These are phyloP conservation scores for Fusarium paranaense DNA, from an alignment of 2,329 filamentous ascomycete genomes.

Conservation along the genomic window DNA sequence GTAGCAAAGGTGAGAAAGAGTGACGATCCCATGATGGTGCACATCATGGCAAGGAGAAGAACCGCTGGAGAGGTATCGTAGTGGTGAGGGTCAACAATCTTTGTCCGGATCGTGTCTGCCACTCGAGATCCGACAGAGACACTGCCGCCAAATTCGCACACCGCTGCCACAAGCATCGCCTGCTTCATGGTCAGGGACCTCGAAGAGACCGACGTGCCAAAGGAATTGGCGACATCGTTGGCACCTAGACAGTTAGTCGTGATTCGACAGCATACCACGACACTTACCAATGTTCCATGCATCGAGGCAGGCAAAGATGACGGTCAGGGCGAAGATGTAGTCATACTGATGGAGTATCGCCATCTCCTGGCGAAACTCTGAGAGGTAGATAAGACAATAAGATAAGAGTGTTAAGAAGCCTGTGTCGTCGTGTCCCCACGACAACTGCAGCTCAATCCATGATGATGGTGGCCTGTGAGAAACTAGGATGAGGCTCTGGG, in stretches of 20 bases:
- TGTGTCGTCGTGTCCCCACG: conserved; percentile 23
- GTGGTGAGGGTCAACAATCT: conserved; percentile 59
- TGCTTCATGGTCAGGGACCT: conserved; percentile 72
- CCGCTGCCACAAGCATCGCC: conserved; percentile 67
- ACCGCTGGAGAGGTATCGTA: conserved; percentile 67
- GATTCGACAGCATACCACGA: accelerated
- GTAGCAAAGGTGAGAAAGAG: conserved; percentile 66
- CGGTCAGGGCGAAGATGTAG: conserved; percentile 68
- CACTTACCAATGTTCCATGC: conserved; percentile 68
- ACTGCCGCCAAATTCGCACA: conserved; percentile 72
- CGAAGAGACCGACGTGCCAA: conserved; percentile 78
- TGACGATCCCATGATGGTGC: conserved; percentile 62
- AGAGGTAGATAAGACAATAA: not conserved
- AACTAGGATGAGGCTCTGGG: conserved; percentile 17
- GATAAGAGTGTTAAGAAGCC: not conserved
- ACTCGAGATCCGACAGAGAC: conserved; percentile 71
- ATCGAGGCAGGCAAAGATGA: conserved; percentile 68
- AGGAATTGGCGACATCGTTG: conserved; percentile 81
- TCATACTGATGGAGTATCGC: conserved; percentile 60
- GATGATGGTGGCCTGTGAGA: conserved; percentile 6
- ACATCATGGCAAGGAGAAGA: conserved; percentile 67
- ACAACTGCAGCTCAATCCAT: conserved; percentile 39
- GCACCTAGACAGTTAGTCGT: conserved; percentile 51
- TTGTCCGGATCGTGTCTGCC: conserved; percentile 69
- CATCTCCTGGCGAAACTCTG: conserved; percentile 39